Evolutionary conservation across 257 asterid genomes (phyloP).

Genomic region (Capsicum baccatum): DNA sequence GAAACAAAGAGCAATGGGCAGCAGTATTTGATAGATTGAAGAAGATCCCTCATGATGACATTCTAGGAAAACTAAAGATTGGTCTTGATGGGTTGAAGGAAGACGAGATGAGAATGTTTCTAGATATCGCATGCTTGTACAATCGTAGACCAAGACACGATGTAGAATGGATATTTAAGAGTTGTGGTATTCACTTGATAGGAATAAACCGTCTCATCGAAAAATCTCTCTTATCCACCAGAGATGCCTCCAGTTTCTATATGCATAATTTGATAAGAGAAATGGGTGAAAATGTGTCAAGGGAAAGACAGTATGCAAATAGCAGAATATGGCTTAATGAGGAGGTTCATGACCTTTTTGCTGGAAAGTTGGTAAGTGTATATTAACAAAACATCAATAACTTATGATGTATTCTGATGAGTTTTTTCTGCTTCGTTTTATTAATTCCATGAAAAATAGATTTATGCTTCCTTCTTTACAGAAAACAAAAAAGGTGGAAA

Average conservation of each 20-base stretch:
- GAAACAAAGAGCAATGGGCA: background rate
- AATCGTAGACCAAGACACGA: no score
- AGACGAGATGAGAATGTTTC: background rate
- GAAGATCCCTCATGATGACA: background rate
- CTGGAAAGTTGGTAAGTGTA: background rate
- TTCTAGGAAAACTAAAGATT: constrained; percentile 13
- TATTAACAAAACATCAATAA: no score
- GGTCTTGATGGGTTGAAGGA: background rate
- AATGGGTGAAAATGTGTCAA: background rate
- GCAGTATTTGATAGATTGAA: background rate
- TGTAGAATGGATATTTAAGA: background rate
- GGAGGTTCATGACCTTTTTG: background rate
- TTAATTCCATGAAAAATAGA: no score
- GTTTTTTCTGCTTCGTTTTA: no score
- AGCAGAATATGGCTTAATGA: constrained; percentile 10
- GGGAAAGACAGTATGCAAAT: background rate
- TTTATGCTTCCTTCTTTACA: background rate
- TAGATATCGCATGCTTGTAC: background rate
- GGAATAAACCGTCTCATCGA: background rate
- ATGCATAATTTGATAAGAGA: constrained; percentile 21
- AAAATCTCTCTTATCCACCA: background rate
- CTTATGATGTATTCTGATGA: no score
- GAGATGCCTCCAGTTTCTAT: no score
- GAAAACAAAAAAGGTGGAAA: background rate
- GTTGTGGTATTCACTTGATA: background rate